Conservation (phyloP, 2,329 filamentous ascomycete genomes). For the Verticillium tricorpus region DNA sequence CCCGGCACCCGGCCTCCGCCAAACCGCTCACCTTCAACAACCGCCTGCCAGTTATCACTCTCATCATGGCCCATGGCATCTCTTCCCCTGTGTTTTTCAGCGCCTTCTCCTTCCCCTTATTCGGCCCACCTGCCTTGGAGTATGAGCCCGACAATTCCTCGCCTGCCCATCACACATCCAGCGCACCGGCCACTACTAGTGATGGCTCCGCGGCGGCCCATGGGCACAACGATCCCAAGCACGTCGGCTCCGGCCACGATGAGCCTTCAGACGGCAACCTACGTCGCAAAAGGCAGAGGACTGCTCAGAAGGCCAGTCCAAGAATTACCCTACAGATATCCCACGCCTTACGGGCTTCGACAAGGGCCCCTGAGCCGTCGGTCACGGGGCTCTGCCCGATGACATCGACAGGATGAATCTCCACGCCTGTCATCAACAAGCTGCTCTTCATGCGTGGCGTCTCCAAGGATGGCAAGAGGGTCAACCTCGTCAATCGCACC, state of each 20-base stretch:
- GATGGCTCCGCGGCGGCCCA: not conserved
- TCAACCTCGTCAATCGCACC: conserved; percentile 5
- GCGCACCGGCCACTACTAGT: not conserved
- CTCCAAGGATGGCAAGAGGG: conserved; percentile 2
- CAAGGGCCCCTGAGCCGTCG: conserved; percentile 6
- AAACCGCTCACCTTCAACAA: not conserved
- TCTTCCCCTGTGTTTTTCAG: not conserved
- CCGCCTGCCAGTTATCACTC: not conserved
- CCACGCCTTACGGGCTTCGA: conserved; percentile 5
- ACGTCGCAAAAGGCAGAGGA: not conserved
- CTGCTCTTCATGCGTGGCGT: conserved; percentile 8
- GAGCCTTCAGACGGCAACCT: not conserved
- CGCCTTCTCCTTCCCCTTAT: not conserved
- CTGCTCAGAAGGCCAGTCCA: not conserved
- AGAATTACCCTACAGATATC: conserved; percentile 5
- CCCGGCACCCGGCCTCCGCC: not conserved
- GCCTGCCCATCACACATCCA: not conserved
- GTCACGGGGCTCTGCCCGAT: conserved; percentile 9
- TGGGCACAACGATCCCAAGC: not conserved
- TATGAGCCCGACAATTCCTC: not conserved
- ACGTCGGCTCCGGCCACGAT: not conserved
- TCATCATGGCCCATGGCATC: not conserved
- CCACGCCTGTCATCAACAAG: conserved; percentile 7
- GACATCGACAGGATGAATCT: conserved; percentile 7
- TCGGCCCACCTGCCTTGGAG: not conserved